These are phyloP conservation scores for Neopestalotiopsis clavispora DNA, from an alignment of 2,329 filamentous ascomycete genomes.

Conservation along the genomic window DNA sequence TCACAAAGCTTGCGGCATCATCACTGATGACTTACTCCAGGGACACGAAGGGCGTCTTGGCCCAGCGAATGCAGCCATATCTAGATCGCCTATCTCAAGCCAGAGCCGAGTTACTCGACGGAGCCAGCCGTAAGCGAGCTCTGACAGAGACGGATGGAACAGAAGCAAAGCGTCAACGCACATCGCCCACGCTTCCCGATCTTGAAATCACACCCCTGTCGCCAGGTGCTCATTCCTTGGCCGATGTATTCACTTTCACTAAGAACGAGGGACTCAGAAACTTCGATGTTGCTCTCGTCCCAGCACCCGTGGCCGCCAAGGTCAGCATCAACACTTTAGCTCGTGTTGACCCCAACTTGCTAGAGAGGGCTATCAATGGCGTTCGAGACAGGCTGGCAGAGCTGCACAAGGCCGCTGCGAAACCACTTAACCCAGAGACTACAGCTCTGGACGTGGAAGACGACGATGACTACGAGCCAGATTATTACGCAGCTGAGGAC, in stretches of 20 bases:
- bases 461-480: constrained; percentile 92
- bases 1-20: background rate
- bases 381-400: constrained; percentile 56
- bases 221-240: constrained; percentile 77
- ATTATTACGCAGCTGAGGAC: constrained; percentile 78
- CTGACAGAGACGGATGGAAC: constrained; percentile 73
- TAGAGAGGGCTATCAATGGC: constrained; percentile 75
- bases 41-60: constrained; percentile 78
- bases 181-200: constrained; percentile 46
- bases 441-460: constrained; percentile 71
- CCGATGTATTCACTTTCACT: constrained; percentile 86
- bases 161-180: constrained; percentile 83
- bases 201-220: constrained; percentile 72
- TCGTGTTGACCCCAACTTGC: constrained; percentile 69
- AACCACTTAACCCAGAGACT: constrained; percentile 62
- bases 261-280: constrained; percentile 73
- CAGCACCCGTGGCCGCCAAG: constrained; percentile 74
- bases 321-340: constrained; percentile 82
- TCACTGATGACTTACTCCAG: constrained; percentile 45
- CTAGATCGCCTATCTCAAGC: constrained; percentile 82
- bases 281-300: constrained; percentile 82
- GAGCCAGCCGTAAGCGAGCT: constrained; percentile 77
- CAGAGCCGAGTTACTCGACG: constrained; percentile 79
- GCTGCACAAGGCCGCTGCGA: constrained; percentile 48
- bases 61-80: constrained; percentile 82